phyloP scores from a whole-genome alignment of 2,329 filamentous ascomycete species.

The Cladorrhinum sp. region DNA sequence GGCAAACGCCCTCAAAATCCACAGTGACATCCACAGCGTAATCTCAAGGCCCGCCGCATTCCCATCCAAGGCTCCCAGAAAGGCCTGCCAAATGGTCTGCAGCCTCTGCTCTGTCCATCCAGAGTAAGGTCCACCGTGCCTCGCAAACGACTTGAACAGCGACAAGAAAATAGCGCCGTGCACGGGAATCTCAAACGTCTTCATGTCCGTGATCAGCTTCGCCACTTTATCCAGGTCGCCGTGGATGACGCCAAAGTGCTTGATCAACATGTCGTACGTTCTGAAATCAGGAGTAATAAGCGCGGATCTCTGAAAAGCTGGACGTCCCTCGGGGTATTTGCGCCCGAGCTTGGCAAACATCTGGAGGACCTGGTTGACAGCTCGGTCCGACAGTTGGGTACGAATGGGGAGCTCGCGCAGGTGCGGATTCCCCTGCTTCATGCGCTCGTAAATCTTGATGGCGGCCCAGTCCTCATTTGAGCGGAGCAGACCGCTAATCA shows the following conservation, averaged over 20 bases:
- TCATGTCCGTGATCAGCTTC: slow-evolving; percentile 78
- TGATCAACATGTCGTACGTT: slow-evolving; percentile 77
- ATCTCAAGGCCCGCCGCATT: slow-evolving; percentile 48
- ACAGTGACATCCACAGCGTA: slow-evolving; percentile 59
- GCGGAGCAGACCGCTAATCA: slow-evolving; percentile 74
- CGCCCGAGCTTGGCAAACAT: slow-evolving; percentile 56
- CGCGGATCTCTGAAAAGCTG: slow-evolving; percentile 57
- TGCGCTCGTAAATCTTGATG: slow-evolving; percentile 75
- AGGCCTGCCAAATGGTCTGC: slow-evolving; percentile 62
- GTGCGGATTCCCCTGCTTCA: slow-evolving; percentile 56
- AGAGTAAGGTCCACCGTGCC: slow-evolving; percentile 63
- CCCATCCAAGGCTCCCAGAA: slow-evolving; percentile 54
- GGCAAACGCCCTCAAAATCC: slow-evolving; percentile 61
- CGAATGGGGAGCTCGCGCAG: slow-evolving; percentile 39
- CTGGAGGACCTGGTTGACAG: slow-evolving; percentile 54
- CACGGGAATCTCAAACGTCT: slow-evolving; percentile 61
- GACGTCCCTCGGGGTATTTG: slow-evolving; percentile 52
- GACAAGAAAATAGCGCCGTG: slow-evolving; percentile 76
- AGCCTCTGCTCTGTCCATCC: slow-evolving; percentile 73
- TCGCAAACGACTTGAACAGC: slow-evolving; percentile 77
- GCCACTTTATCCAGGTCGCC: slow-evolving; percentile 72
- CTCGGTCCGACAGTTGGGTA: slow-evolving; percentile 46
- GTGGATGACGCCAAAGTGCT: slow-evolving; percentile 64
- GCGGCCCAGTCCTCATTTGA: slow-evolving; percentile 75
- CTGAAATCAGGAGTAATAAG: slow-evolving; percentile 70